Base-by-base conservation (phyloP, 2,329 filamentous ascomycete species). In the Leptographium procerum region DNA sequence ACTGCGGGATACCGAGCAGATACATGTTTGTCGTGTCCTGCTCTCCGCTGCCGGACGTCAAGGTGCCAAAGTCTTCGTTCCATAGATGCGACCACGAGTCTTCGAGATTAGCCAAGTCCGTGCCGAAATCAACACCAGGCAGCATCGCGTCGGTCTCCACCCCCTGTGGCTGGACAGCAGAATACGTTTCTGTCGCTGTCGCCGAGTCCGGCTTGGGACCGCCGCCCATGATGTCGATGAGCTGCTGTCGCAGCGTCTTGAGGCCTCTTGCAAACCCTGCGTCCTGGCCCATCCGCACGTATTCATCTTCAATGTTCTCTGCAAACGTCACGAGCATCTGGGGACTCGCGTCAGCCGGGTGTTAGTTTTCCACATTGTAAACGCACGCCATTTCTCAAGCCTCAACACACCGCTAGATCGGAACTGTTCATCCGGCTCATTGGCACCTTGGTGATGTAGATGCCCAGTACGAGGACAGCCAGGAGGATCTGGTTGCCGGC, bases 31-130 rank as follows among this genome's bases (percentile, higher is more conserved):
- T 57, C 16, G 31, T 50, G 5, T 59, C 34, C 29, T 47, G 40
- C 4, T 43, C 53, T 16, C 22, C 34, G 13, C 40, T 33, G 22
- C 24, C 31, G 4, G 47, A 16, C 40, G 59, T 24, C 31, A 59
- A 4, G 3, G n/a, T 45, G 10, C 51, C 54, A 45, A 61, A 52
- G 33, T 61, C 59, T 29, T 61, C 59, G 54, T 59, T 59, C 59
- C 59, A 61, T 4, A 61, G 29, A 31, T 55, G 26, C 19, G 57
- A 56, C 59, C 59, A 61, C n/a, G 59, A 61, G 26, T 48, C 57
- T 24, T 61, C 59, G 2, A 61, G 51, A 9, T 59, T 53, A 0
- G 31, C 34, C 4, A 56, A 16, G 19, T 58, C 57, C n/a, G 51
- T 45, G 29, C 29, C 26, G 36, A 58, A 50, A 24, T 31, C 36